Evolutionary conservation across 2,329 filamentous ascomycete species (phyloP), one percentile per base, ranked within the genome.

Genomic region (Rhynchosporium secalis): DNA sequence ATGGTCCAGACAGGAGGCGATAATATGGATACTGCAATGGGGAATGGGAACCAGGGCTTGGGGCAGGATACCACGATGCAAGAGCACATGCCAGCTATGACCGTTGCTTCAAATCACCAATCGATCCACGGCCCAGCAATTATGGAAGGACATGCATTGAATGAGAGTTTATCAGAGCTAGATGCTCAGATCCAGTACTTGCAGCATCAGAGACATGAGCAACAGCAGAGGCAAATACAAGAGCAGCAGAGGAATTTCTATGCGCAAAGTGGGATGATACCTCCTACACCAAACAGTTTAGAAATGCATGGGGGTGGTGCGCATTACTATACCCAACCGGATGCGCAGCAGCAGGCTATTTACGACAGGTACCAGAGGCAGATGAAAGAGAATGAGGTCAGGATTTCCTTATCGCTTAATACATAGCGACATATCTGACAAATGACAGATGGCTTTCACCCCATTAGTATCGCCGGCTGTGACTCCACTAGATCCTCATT

Each of bases 391-490:
- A 83, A 88, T 75, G 88, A 88, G 73, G 83, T 41, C 43, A 29
- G 33, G 54, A n/a, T 10, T 40, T 43, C 36, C 20, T 26, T 38
- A 45, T 7, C 58, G 9, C 4, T 29, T 10, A 7, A 33, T 29
- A 20, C 20, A 20, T 7, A 10, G 9, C 10, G 10, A 13, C 36
- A n/a, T 40, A 40, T 54, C 51, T 54, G n/a, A 54, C 28, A 28
- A 15, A 47, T 56, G 28, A 33, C 71, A 89, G 85, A 86, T 91
- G 83, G 81, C 86, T 9, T 93, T 93, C 72, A 94, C 90, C 2
- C 91, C 91, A 0, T 81, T 94, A 36, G 90, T 91, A 10, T 93
- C 91, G 20, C 91, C 91, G n/a, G 91, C 90, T 4, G 90, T 94
- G 48, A 93, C 90, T 1, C 90, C 91, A 28, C 80, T 92, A 56